Base-by-base conservation (phyloP, 2,329 filamentous ascomycete genomes). In the Diplodia mutila region DNA sequence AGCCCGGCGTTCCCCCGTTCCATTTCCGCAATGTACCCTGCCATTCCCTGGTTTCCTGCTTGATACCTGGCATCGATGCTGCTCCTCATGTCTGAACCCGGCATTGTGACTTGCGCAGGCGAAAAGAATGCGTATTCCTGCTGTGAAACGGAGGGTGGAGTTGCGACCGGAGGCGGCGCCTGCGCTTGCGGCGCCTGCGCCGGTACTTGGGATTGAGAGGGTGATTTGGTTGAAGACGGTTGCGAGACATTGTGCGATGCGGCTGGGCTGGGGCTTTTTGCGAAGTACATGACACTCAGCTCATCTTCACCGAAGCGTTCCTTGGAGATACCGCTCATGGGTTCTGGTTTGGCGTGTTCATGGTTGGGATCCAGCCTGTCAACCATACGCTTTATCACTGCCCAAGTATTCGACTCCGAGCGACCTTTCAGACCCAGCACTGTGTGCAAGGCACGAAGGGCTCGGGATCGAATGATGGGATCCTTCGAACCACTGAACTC, bases 361-460 rank as follows among this genome's bases (percentile, higher is more conserved):
- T 75, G 71, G 52, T 77, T 75, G 1, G 71, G 69, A 25, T 78
- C 69, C 4, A 75, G 73, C 66, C 75, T 76, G 65, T 79, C 78
- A 51, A 79, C 79, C 77, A 79, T 79, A 52, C 71, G 71, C 32
- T 76, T 77, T 9, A 79, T 74, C 18, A 75, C 77, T 25, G 74
- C 70, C 78, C 78, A 79, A 27, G 77, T 74, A 23, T 72, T 72
- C 37, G 77, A 77, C 54, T 77, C 74, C 39, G 75, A 4, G 77
- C 70, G 21, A 73, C 69, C 42, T 73, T 73, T 12, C 74, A 76
- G 68, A 75, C 74, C 52, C 49, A 76, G 73, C 4, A 79, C 69
- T 0, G 77, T 76, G 61, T 74, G 73, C 2, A 79, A 67, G 7
- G 78, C 78, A 23, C 76, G 75, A 61, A 77, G 71, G 29, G 76